Base-by-base conservation (phyloP, 2,329 filamentous ascomycete species). In the Microcyclosporella mali region DNA sequence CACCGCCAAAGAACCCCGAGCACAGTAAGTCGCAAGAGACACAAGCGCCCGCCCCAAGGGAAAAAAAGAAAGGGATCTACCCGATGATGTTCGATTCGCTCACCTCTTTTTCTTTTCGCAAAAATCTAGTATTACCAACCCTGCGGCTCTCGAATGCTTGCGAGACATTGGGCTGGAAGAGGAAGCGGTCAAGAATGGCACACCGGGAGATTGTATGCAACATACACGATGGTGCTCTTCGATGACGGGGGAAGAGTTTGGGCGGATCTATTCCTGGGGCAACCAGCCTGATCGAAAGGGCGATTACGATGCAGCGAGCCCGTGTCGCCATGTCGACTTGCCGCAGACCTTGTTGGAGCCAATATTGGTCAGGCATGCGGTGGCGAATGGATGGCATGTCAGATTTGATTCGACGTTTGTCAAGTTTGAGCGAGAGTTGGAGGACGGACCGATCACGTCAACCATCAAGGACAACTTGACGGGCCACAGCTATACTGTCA, bases 1-100 rank as follows among this genome's bases (percentile, higher is more conserved):
- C 2, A 77, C 71, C 1, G 74, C 77, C 1, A 64, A 74, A 44
- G 79, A 75, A 1, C 78, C 78, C 1, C 64, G 78, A 29, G 77
- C 77, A 1, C 77, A 81, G 21, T 21, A 25, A 25, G 21, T 25
- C 21, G 21, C 21, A 25, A 25, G 9, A 25, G 21, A n/a, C n/a
- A n/a, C n/a, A n/a, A n/a, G n/a, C n/a, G n/a, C n/a, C n/a, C n/a
- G n/a, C n/a, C n/a, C n/a, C n/a, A n/a, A n/a, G n/a, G n/a, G n/a
- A n/a, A n/a, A n/a, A n/a, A n/a, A n/a, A n/a, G n/a, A n/a, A n/a
- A n/a, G n/a, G n/a, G n/a, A n/a, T n/a, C n/a, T n/a, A n/a, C n/a
- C n/a, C 21, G 21, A 25, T 6, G 9, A 25, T 25, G 21, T 9
- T 9, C 21, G 9, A 9, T 25, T 25, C 21, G 21, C 9, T 25